Evolutionary conservation across 179 eudicot species (phyloP), one percentile per base, ranked within the genome.

Genomic region (Patellifolia procumbens): DNA sequence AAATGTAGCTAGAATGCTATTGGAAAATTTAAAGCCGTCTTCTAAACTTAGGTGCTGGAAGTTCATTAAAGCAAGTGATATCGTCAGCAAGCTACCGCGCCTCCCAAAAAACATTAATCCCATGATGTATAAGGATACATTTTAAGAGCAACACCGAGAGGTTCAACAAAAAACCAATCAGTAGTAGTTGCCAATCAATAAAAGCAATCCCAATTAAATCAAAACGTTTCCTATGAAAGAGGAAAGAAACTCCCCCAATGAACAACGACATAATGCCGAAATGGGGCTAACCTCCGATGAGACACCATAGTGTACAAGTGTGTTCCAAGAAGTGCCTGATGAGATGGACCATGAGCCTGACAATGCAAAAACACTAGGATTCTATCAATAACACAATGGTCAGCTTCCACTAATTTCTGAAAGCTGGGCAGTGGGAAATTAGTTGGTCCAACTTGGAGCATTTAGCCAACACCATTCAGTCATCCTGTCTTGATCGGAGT

Each of bases 321-420:
- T 78, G 73, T 73, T 73, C 48, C 45, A 7, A 78, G 77, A 45
- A 78, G 43, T 5, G 66, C 48, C 8, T 59, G 73, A 56, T 78
- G 77, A 5, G 77, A 65, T 37, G 51, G 42, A 55, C 81, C 81
- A 73, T 73, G 81, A 73, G 49, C 67, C 81, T 78, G 77, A 10
- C 59, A 53, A 8, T 12, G 39, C n/a, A 53, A 43, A 5, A 46
- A 46, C 34, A 66, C 11, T 45, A 34, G 35, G 78, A 43, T 70
- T 20, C 31, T 16, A 64, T 32, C 19, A 45, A 68, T 26, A 43
- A 43, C 28, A 19, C n/a, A 58, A 10, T 34, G 9, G 31, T 3
- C 10, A 20, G 26, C 48, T 35, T 16, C 29, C 32, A 58, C 24
- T 55, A 10, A 64, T 20, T 13, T 15, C 22, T n/a, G 11, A 43